These are phyloP conservation scores for Exophiala dermatitidis DNA, from an alignment of 2,329 filamentous ascomycete genomes.

Conservation along the genomic window DNA sequence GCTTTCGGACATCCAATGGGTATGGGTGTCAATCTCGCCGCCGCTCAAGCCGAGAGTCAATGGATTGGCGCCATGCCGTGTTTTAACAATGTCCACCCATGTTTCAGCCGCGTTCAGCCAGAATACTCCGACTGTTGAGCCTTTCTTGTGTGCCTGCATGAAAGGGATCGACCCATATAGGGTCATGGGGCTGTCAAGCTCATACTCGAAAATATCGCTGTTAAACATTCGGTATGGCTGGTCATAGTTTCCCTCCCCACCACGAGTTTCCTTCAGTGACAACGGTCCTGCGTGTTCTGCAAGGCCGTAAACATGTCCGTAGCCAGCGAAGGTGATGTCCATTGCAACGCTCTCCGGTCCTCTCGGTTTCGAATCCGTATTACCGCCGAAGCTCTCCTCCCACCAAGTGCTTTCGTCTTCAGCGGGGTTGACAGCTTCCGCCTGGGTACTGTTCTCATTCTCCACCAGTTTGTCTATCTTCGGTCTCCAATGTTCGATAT, in stretches of 20 bases:
- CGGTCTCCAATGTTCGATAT: slow-evolving; percentile 89
- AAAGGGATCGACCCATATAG: slow-evolving; percentile 95
- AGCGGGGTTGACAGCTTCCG: slow-evolving; percentile 37
- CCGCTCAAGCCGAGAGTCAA: slow-evolving; percentile 64
- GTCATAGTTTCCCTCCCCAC: slow-evolving; percentile 72
- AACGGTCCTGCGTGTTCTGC: slow-evolving; percentile 85
- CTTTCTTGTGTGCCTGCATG: slow-evolving; percentile 93
- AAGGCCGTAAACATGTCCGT: slow-evolving; percentile 88
- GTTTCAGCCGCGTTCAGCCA: slow-evolving; percentile 97
- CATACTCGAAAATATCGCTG: slow-evolving; percentile 94
- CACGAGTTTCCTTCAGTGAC: slow-evolving; percentile 79
- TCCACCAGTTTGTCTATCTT: slow-evolving; percentile 60
- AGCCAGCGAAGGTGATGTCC: slow-evolving; percentile 87
- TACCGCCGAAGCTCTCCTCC: slow-evolving; percentile 93
- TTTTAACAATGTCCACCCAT: slow-evolving; percentile 90
- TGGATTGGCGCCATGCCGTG: slow-evolving; percentile 65
- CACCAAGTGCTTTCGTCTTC: slow-evolving; percentile 91
- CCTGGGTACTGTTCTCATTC: slow-evolving; percentile 38
- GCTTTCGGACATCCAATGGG: slow-evolving; percentile 94
- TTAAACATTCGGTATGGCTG: slow-evolving; percentile 96
- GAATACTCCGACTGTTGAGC: slow-evolving; percentile 89
- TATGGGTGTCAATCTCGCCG: slow-evolving; percentile 66
- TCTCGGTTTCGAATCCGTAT: slow-evolving; percentile 89
- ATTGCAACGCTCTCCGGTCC: slow-evolving; percentile 87
- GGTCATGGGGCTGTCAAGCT: slow-evolving; percentile 96